Evolutionary conservation across 2,329 filamentous ascomycete genomes (phyloP).

Genomic region (Epichloe scottii): DNA sequence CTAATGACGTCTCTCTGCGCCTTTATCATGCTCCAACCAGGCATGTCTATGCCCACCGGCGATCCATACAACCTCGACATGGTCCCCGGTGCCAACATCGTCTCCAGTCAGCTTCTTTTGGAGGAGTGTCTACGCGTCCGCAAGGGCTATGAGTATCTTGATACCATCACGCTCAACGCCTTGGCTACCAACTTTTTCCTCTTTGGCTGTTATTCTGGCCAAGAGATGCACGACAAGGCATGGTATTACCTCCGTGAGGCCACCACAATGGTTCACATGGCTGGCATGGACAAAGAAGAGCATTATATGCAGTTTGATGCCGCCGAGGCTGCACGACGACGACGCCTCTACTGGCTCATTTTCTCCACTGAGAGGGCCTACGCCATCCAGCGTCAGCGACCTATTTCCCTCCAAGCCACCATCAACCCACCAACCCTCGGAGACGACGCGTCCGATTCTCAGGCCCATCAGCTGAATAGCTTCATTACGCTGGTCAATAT

Average conservation of each 20-base stretch:
- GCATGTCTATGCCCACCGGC: constrained; percentile 45
- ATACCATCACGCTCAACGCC: constrained; percentile 41
- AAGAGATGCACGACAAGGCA: constrained; percentile 62
- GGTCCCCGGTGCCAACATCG: constrained; percentile 45
- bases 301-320: constrained; percentile 46
- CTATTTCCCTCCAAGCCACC: constrained; percentile 56
- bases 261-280: constrained; percentile 53
- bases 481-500: constrained; percentile 50
- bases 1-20: constrained; percentile 51
- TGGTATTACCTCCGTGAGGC: constrained; percentile 73
- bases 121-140: constrained; percentile 55
- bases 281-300: constrained; percentile 49
- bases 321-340: constrained; percentile 48
- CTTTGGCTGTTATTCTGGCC: constrained; percentile 57
- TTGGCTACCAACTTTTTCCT: constrained; percentile 69
- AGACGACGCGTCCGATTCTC: constrained; percentile 46
- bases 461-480: constrained; percentile 37
- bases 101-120: constrained; percentile 53
- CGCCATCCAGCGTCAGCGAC: constrained; percentile 56
- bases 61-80: constrained; percentile 45
- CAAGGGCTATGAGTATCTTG: constrained; percentile 48
- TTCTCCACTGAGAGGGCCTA: constrained; percentile 63
- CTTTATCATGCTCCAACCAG: constrained; percentile 57
- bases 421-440: constrained; percentile 51
- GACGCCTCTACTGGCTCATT: constrained; percentile 62